These are phyloP conservation scores for Pyrus communis DNA, from an alignment of 306 rosid genomes.

Conservation along the genomic window DNA sequence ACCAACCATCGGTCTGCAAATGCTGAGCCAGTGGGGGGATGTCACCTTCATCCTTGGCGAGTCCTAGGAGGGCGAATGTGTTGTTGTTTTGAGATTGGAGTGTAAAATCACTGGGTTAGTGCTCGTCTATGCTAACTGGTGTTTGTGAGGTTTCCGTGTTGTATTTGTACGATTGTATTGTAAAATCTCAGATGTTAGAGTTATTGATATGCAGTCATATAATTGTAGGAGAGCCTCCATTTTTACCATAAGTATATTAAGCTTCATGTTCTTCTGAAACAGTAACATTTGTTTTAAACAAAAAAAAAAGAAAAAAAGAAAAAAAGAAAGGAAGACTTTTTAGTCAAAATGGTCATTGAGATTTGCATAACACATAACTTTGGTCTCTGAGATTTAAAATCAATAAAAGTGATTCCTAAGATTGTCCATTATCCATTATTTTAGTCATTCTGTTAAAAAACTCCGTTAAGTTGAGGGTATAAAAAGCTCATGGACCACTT, in stretches of 20 bases:
- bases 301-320: background rate
- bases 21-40: background rate
- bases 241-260: background rate
- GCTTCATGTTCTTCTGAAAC: background rate
- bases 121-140: background rate
- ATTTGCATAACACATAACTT: too few relatives aligned
- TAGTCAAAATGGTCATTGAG: too few relatives aligned
- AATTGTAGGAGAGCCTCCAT: conserved; percentile 9
- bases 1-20: conserved; percentile 19
- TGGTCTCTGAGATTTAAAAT: too few relatives aligned
- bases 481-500: too few relatives aligned
- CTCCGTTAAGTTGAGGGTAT: too few relatives aligned
- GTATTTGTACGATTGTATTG: conserved; percentile 25
- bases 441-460: too few relatives aligned
- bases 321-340: too few relatives aligned
- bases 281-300: background rate
- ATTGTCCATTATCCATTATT: too few relatives aligned
- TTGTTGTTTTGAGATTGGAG: conserved; percentile 28
- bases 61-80: conserved; percentile 10
- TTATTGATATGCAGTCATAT: conserved; percentile 24
- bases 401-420: too few relatives aligned
- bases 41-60: conserved; percentile 8
- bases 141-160: conserved; percentile 17
- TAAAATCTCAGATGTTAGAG: conserved; percentile 17
- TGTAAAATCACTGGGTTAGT: conserved; percentile 2